Conservation (phyloP, 164 flowering plant genomes). For the Vitis amurensis region DNA sequence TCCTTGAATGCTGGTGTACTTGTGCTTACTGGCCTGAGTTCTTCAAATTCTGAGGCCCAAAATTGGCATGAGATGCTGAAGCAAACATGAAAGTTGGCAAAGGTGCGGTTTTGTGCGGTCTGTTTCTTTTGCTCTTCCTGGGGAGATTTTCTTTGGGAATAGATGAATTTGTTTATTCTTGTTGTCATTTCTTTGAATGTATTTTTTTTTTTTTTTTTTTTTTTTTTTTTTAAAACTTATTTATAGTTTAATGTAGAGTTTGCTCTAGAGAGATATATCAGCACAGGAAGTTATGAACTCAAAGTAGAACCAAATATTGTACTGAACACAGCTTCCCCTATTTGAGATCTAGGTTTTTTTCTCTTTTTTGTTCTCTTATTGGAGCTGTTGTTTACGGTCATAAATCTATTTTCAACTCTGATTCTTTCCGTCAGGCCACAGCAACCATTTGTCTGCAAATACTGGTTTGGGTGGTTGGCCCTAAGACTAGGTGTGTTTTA, state of each 20-base stretch:
- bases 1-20: neutral
- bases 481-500: neutral
- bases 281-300: conserved; percentile 24
- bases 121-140: conserved; percentile 23
- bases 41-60: no score
- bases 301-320: conserved; percentile 13
- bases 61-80: conserved; percentile 15
- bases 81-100: conserved; percentile 13
- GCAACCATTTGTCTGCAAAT: neutral
- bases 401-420: no score
- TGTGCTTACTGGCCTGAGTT: no score
- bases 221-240: no score
- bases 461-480: neutral
- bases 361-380: neutral
- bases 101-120: conserved; percentile 25
- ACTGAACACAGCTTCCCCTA: conserved; percentile 13
- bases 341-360: conserved; percentile 6
- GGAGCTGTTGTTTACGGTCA: neutral
- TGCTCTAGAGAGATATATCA: conserved; percentile 28
- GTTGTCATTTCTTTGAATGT: conserved; percentile 32
- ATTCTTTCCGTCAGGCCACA: no score
- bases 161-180: conserved; percentile 47
- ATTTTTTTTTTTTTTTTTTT: conserved; percentile 11
- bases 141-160: conserved; percentile 16
- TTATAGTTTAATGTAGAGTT: conserved; percentile 40